phyloP scores from a whole-genome alignment of 805 yeast species.

The Blastobotrys americana region DNA sequence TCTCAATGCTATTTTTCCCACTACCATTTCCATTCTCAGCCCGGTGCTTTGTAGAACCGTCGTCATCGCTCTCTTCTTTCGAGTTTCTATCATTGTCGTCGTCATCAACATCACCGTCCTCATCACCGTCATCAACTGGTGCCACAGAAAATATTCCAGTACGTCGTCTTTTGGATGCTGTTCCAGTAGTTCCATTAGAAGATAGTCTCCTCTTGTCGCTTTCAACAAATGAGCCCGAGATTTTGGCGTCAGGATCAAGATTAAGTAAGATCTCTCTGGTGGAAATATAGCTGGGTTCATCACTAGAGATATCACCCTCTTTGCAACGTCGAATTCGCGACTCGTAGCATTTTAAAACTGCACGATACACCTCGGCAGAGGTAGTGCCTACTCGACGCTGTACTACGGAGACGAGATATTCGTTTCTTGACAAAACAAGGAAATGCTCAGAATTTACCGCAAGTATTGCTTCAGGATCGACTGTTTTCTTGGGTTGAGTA shows the following conservation, averaged over 20 bases:
- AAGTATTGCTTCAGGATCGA: slow-evolving; percentile 34
- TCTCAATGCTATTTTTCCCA: slow-evolving; percentile 33
- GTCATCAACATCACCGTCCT: slow-evolving; percentile 21
- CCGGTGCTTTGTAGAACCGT: slow-evolving; percentile 4
- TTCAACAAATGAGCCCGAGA: slow-evolving; percentile 16
- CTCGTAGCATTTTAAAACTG: slow-evolving; percentile 54
- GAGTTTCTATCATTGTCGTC: slow-evolving; percentile 30
- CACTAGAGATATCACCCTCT: slow-evolving; percentile 25
- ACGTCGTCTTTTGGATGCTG: slow-evolving; percentile 16
- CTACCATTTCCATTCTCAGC: slow-evolving; percentile 3
- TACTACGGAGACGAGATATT: slow-evolving; percentile 55
- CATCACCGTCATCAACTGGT: slow-evolving; percentile 21
- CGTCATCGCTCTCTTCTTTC: slow-evolving; percentile 29
- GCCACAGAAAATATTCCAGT: slow-evolving; percentile 5
- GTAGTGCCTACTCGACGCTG: slow-evolving; percentile 62
- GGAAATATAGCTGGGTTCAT: slow-evolving; percentile 25
- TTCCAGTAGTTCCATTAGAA: slow-evolving; percentile 4
- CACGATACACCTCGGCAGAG: slow-evolving; percentile 56
- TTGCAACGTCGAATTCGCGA: slow-evolving; percentile 33
- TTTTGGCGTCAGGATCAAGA: slow-evolving; percentile 17
- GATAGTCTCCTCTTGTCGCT: slow-evolving; percentile 8
- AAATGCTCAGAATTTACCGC: slow-evolving; percentile 60
- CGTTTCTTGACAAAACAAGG: slow-evolving; percentile 57
- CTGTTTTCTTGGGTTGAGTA: slow-evolving; percentile 1
- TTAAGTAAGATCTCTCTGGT: slow-evolving; percentile 31